Percentiles rank a stretch among this genome's conserved stretches.
These are phyloP conservation scores for Penicillium coffeae DNA, from an alignment of 495 filamentous ascomycete species.

Conservation along the genomic window DNA sequence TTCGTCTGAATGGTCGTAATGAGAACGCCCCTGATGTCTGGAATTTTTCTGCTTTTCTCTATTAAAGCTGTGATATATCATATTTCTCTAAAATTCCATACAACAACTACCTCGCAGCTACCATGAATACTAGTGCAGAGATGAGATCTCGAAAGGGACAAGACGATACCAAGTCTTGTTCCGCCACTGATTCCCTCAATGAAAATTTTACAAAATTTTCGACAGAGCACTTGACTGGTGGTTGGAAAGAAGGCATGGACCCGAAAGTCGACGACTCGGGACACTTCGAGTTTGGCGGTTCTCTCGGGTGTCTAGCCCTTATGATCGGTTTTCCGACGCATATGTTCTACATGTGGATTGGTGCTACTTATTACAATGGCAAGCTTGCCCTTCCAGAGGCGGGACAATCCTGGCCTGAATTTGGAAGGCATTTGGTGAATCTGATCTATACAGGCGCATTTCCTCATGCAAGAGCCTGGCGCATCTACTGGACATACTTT, in stretches of 20 bases:
- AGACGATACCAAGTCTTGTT: background rate
- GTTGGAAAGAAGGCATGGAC: conserved; percentile 23
- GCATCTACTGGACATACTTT: conserved; percentile 84
- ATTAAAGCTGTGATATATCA: no score
- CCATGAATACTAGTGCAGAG: conserved; percentile 6
- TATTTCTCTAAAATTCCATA: no score
- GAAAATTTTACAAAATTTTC: conserved; percentile 4
- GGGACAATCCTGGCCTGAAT: conserved; percentile 59
- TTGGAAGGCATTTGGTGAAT: conserved; percentile 57
- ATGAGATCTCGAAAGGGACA: conserved; percentile 3
- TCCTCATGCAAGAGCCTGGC: conserved; percentile 70
- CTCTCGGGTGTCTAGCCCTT: conserved; percentile 63
- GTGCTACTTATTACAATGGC: conserved; percentile 82
- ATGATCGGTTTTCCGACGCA: conserved; percentile 86
- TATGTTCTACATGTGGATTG: conserved; percentile 99
- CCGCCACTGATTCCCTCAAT: background rate
- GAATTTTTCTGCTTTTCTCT: no score
- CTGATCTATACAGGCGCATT: conserved; percentile 75
- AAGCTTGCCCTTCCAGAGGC: conserved; percentile 61
- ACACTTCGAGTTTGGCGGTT: conserved; percentile 82
- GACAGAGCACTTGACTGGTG: conserved; percentile 18
- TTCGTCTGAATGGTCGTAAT: no score
- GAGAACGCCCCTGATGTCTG: no score
- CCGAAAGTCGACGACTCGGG: conserved; percentile 21
- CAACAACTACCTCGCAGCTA: background rate